These are phyloP conservation scores for Cladorrhinum samala DNA, from an alignment of 495 filamentous ascomycete genomes.

Conservation along the genomic window DNA sequence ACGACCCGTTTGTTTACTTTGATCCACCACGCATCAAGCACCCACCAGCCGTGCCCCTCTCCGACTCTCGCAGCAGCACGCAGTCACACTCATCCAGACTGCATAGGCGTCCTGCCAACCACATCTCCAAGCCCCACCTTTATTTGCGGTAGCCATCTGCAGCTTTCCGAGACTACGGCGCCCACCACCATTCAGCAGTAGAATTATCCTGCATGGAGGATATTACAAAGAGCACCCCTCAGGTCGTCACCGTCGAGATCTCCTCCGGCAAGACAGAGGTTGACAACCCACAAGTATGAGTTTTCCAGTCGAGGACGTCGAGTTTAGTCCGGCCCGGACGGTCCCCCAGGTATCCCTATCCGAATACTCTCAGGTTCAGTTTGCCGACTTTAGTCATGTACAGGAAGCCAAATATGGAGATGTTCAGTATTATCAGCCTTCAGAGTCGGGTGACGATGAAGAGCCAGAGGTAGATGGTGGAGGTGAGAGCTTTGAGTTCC, in stretches of 20 bases:
- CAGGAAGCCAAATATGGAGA: conserved; percentile 36
- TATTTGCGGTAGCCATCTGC: conserved; percentile 20
- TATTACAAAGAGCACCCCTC: conserved; percentile 33
- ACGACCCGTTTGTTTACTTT: neutral
- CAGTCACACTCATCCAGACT: conserved; percentile 14
- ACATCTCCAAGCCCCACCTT: conserved; percentile 25
- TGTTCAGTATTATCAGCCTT: conserved; percentile 29
- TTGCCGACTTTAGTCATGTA: conserved; percentile 33
- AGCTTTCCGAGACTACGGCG: conserved; percentile 14
- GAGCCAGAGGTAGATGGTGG: conserved; percentile 16
- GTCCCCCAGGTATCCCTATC: conserved; percentile 28
- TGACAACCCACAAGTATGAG: conserved; percentile 35
- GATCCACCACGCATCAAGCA: conserved; percentile 6
- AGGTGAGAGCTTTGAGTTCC: conserved; percentile 12
- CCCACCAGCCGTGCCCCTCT: conserved; percentile 2
- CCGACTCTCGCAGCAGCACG: neutral
- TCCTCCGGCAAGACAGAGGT: conserved; percentile 31
- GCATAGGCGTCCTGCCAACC: conserved; percentile 10
- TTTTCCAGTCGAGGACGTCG: conserved; percentile 26
- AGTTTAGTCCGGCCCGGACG: conserved; percentile 35
- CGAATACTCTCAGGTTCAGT: conserved; percentile 35
- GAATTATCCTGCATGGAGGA: conserved; percentile 34
- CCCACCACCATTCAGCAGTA: neutral
- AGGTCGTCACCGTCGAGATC: conserved; percentile 33
- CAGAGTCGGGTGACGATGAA: conserved; percentile 31